A percentile compares a stretch with the other conserved stretches of the same genome.
Evolutionary conservation across 2,329 filamentous ascomycete genomes (phyloP).

Genomic region (Pseudogymnoascus sp.): DNA sequence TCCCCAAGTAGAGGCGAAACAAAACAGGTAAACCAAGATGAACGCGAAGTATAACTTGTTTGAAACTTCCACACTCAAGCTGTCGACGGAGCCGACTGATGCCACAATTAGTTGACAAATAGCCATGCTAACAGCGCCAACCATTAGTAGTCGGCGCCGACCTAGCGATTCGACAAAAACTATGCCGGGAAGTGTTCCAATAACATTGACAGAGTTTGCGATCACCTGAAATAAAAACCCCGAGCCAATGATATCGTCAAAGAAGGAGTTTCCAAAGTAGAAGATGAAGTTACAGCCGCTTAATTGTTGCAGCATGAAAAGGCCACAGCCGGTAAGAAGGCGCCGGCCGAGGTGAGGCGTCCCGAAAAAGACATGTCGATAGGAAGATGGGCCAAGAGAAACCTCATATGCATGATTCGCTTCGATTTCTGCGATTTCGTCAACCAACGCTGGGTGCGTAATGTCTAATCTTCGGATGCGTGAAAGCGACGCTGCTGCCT

Average conservation of each 20-base stretch:
- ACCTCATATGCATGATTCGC: slow-evolving; percentile 70
- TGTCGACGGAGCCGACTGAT: slow-evolving; percentile 46
- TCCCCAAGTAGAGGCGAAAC: slow-evolving; percentile 71
- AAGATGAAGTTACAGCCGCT: slow-evolving; percentile 70
- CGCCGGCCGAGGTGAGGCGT: slow-evolving; percentile 59
- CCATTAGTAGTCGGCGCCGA: slow-evolving; percentile 62
- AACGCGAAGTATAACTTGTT: slow-evolving; percentile 56
- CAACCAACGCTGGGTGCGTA: slow-evolving; percentile 61
- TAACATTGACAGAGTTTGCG: slow-evolving; percentile 69
- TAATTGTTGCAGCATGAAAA: slow-evolving; percentile 73
- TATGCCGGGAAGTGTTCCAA: slow-evolving; percentile 65
- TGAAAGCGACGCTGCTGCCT: slow-evolving; percentile 26
- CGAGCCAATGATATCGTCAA: slow-evolving; percentile 51
- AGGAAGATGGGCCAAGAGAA: slow-evolving; percentile 51
- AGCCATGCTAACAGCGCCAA: slow-evolving; percentile 68
- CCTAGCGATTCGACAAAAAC: slow-evolving; percentile 70
- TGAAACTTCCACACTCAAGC: slow-evolving; percentile 30
- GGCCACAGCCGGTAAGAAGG: slow-evolving; percentile 60
- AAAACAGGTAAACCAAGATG: slow-evolving; percentile 64
- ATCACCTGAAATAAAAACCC: slow-evolving; percentile 66
- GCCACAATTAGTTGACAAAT: slow-evolving; percentile 57
- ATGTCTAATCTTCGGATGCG: slow-evolving; percentile 60
- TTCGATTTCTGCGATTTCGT: slow-evolving; percentile 66
- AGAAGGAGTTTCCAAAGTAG: slow-evolving; percentile 69
- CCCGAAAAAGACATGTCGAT: slow-evolving; percentile 52